These are phyloP conservation scores for Hysterium pulicare DNA, from an alignment of 2,329 filamentous ascomycete species.

Conservation along the genomic window DNA sequence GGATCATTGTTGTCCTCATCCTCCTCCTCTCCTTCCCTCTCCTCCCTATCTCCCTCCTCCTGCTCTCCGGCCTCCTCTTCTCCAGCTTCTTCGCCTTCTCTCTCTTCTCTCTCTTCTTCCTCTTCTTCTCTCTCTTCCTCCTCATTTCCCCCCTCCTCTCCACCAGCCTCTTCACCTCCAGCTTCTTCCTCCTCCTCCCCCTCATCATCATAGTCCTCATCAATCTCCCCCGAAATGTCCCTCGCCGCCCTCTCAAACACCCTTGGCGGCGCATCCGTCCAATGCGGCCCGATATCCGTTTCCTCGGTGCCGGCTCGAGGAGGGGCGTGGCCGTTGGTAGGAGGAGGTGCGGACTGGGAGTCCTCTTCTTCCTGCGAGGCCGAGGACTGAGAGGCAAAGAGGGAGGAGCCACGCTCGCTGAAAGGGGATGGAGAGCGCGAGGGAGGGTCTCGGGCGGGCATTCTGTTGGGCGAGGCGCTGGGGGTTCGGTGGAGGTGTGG, in stretches of 20 bases:
- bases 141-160: not conserved
- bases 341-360: too few species aligned
- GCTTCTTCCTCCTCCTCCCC: not conserved
- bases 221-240: not conserved
- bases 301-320: not conserved
- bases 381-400: too few species aligned
- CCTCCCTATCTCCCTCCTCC: too few species aligned
- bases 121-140: not conserved
- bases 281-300: not conserved
- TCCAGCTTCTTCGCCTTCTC: not conserved
- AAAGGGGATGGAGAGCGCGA: too few species aligned
- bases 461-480: too few species aligned
- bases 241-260: not conserved
- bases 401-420: too few species aligned
- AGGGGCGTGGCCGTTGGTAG: not conserved
- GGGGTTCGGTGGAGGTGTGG: too few species aligned
- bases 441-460: too few species aligned
- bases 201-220: not conserved
- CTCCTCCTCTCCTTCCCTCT: too few species aligned
- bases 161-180: not conserved
- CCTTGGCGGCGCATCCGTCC: not conserved
- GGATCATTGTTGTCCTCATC: too few species aligned
- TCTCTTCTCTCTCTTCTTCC: not conserved
- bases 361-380: too few species aligned
- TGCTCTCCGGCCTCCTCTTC: too few species aligned